Percentiles rank a stretch among this genome's conserved stretches.
Evolutionary conservation across 306 rosid genomes (phyloP).

Genomic region (Hippophae tibetana): DNA sequence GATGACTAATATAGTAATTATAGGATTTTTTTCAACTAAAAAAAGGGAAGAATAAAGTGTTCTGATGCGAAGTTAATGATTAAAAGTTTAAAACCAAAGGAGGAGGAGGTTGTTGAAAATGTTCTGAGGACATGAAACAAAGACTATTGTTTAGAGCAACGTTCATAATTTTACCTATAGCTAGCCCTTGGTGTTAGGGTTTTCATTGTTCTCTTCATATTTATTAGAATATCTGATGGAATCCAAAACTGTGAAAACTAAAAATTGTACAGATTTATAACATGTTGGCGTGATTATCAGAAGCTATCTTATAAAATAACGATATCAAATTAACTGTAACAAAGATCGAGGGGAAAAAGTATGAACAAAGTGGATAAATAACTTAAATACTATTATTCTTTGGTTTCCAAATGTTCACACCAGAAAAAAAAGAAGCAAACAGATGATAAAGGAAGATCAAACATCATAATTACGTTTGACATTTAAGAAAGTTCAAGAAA

Average conservation of each 20-base stretch:
- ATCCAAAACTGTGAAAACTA: neutral
- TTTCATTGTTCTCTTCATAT: constrained; percentile 2
- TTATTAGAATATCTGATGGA: neutral
- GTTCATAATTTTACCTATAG: too few relatives aligned
- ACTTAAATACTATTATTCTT: neutral
- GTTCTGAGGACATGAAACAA: neutral
- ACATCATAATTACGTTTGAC: constrained; percentile 18
- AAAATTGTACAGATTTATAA: constrained; percentile 3
- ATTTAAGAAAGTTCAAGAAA: neutral
- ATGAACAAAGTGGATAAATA: neutral
- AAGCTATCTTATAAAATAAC: neutral
- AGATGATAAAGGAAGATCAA: constrained; percentile 16
- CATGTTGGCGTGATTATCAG: constrained; percentile 2
- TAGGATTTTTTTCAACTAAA: too few relatives aligned
- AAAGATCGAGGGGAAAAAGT: neutral
- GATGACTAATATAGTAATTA: too few relatives aligned
- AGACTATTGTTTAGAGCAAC: too few relatives aligned
- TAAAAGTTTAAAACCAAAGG: too few relatives aligned
- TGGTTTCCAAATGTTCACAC: constrained; percentile 8
- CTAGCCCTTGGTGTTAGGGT: neutral
- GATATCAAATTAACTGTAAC: neutral
- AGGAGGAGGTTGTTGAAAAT: too few relatives aligned
- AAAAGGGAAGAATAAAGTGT: too few relatives aligned
- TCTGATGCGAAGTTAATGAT: too few relatives aligned
- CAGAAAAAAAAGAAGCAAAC: constrained; percentile 10